Percentiles rank a stretch among this genome's conserved stretches.
These are phyloP conservation scores for Omphalotus guepiniiformis DNA, from an alignment of 768 basidiomycete species.

Conservation along the genomic window DNA sequence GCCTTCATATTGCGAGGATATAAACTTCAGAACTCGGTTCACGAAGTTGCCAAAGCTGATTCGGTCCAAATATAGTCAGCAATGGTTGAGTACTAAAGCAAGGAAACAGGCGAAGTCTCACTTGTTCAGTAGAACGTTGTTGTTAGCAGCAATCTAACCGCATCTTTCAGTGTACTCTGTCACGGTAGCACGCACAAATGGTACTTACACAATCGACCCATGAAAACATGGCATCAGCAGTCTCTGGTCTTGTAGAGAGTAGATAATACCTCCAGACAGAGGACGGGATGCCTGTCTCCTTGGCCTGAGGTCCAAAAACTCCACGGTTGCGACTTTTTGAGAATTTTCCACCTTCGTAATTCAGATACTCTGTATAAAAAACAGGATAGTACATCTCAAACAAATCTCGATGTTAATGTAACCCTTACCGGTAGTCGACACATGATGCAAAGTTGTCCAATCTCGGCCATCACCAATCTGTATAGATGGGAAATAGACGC, in stretches of 20 bases:
- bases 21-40: conserved; percentile 91
- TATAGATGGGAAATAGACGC: conserved; percentile 89
- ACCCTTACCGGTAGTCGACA: conserved; percentile 85
- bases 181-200: no score
- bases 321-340: conserved; percentile 96
- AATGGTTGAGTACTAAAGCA: background rate
- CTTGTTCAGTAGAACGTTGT: conserved; percentile 93
- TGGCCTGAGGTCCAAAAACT: conserved; percentile 93
- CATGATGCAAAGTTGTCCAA: conserved; percentile 93
- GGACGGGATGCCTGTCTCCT: conserved; percentile 87
- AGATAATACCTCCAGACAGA: conserved; percentile 98
- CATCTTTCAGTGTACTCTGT: background rate
- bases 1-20: conserved; percentile 77
- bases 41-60: conserved; percentile 94
- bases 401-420: background rate
- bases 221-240: conserved; percentile 91
- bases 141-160: conserved; percentile 80
- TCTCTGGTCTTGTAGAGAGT: conserved; percentile 89
- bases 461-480: conserved; percentile 83
- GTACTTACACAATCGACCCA: conserved; percentile 86
- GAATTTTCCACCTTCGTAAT: conserved; percentile 99
- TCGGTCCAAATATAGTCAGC: background rate
- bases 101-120: conserved; percentile 25
- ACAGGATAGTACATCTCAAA: conserved; percentile 1
- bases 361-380: conserved; percentile 73